Evolutionary conservation across 257 asterid genomes (phyloP).

Genomic region (Capsicum chinense): DNA sequence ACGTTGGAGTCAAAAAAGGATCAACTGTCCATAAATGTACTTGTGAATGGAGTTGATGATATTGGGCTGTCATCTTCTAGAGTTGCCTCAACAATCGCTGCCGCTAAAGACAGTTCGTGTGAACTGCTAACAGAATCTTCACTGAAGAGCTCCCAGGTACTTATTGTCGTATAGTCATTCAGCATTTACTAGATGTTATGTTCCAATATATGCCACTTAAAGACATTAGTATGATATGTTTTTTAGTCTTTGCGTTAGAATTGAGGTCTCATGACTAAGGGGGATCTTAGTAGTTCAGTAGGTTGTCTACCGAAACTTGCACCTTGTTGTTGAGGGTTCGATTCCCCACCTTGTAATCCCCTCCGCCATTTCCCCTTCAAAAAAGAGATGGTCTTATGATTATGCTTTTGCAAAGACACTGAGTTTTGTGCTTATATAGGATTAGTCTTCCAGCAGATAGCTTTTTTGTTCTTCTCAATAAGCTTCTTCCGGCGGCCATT

Average conservation of each 20-base stretch:
- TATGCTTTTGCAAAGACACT: background rate
- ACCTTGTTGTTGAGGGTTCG: no score
- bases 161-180: constrained; percentile 13
- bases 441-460: background rate
- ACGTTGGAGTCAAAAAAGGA: constrained; percentile 43
- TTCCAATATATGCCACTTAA: no score
- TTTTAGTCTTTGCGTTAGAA: no score
- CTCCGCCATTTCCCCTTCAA: no score
- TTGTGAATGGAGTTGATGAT: constrained; percentile 32
- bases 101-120: constrained; percentile 37
- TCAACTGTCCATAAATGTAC: constrained; percentile 33
- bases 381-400: background rate
- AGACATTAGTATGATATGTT: no score
- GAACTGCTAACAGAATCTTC: constrained; percentile 45
- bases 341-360: no score
- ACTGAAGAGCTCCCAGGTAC: constrained; percentile 50
- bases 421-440: background rate
- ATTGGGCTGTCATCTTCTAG: constrained; percentile 33
- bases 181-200: background rate
- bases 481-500: background rate
- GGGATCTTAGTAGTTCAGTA: no score
- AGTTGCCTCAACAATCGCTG: constrained; percentile 36
- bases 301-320: no score
- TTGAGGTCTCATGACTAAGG: no score
- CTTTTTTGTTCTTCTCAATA: background rate